Conservation (phyloP, 495 filamentous ascomycete genomes). For the Lasiosphaeris hirsuta region DNA sequence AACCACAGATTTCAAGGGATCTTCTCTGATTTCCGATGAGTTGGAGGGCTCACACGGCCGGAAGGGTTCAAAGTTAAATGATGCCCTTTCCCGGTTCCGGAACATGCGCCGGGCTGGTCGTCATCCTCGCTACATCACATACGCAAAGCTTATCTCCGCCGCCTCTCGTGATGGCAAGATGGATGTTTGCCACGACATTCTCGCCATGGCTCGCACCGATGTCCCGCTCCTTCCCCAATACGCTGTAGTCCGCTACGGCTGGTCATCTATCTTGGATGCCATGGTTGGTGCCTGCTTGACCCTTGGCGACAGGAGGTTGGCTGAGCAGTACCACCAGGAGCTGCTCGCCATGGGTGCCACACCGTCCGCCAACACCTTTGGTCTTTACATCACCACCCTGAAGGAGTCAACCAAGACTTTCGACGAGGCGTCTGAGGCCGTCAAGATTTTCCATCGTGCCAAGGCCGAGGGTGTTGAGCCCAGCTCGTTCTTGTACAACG, state of each 20-base stretch:
- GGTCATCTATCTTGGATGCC: slow-evolving; percentile 89
- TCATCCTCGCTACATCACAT: slow-evolving; percentile 91
- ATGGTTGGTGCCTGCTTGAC: slow-evolving; percentile 94
- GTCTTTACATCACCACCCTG: slow-evolving; percentile 95
- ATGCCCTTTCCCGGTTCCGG: slow-evolving; percentile 75
- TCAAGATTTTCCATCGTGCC: slow-evolving; percentile 94
- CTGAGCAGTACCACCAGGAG: slow-evolving; percentile 84
- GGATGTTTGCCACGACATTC: slow-evolving; percentile 79
- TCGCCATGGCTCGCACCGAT: slow-evolving; percentile 81
- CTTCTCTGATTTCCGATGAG: slow-evolving; percentile 80
- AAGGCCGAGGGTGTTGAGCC: slow-evolving; percentile 93
- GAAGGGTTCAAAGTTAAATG: slow-evolving; percentile 68
- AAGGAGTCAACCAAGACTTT: slow-evolving; percentile 97
- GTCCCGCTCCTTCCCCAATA: slow-evolving; percentile 80
- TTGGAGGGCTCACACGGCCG: slow-evolving; percentile 71
- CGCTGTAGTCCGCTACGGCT: slow-evolving; percentile 83
- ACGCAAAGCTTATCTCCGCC: slow-evolving; percentile 88
- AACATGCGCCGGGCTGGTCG: slow-evolving; percentile 91
- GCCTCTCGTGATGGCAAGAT: slow-evolving; percentile 78
- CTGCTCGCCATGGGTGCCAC: slow-evolving; percentile 81
- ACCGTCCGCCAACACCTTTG: slow-evolving; percentile 95
- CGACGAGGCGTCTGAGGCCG: slow-evolving; percentile 92
- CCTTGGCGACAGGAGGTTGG: slow-evolving; percentile 71
- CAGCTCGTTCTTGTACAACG: slow-evolving; percentile 96
- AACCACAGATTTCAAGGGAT: slow-evolving; percentile 88